Evolutionary conservation across 2,329 filamentous ascomycete genomes (phyloP), one percentile per base, ranked within the genome.

Genomic region (Aschersonia sp.): DNA sequence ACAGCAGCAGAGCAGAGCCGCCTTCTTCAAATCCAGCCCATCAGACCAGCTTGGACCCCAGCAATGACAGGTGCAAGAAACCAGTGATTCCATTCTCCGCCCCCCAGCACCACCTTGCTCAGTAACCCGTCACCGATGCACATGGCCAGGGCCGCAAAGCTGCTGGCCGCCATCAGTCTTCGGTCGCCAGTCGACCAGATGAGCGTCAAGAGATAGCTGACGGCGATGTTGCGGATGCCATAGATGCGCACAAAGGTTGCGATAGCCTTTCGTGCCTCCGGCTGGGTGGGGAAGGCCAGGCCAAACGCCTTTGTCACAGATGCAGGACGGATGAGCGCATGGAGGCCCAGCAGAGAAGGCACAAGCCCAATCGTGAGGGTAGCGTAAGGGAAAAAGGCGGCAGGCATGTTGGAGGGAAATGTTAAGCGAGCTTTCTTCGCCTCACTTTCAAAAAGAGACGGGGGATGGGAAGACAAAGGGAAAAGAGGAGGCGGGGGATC

Each of bases 1-100:
- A 14, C 11, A 11, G 11, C 40, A 41, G 12, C 9, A 39, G 35
- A 39, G 12, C 9, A 39, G 35, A 12, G 35, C 35, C 12, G 8
- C 9, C 35, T 12, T 12, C 9, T 39, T 8, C 12, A 8, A 39
- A 39, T 4, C 35, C 8, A 12, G 12, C 12, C 35, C 22, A 43
- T 29, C 30, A 29, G 42, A 43, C 6, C 43, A 14, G 31, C 31
- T 41, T 32, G 31, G 32, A 41, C 10, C 32, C 32, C 5, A 32
- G 32, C 12, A 30, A 30, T 12, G 35, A n/a, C 9, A 41, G 54
- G 54, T 5, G 46, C 45, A 40, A 51, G 50, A 2, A 45, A 30
- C 55, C 55, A 56, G n/a, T 55, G 53, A 40, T 49, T 47, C 54
- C 54, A 57, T 32, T 55, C 48, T 5, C 52, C 52, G 2, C 52